Evolutionary conservation across 2,329 filamentous ascomycete species (phyloP), one percentile per base, ranked within the genome.

Genomic region (Scedosporium apiospermum): DNA sequence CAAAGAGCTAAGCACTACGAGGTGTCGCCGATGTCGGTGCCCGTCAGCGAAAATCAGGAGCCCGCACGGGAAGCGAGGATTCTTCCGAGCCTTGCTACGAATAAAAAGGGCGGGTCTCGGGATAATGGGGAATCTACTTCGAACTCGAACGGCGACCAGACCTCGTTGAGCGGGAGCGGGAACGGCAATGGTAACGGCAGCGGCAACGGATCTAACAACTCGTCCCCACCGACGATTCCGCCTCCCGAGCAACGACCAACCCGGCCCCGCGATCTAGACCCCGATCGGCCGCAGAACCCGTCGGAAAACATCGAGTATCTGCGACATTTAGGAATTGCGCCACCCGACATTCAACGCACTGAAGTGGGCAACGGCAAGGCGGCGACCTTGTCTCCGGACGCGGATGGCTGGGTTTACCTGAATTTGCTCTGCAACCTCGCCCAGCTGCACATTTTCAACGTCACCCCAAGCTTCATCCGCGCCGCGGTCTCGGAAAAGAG

Each of bases 361-460:
- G 60, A 74, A 2, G 14, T 49, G 1, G 42, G 16, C 26, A 14
- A 27, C 3, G 27, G 30, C 16, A 53, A 30, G 26, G 30, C 44
- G 23, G 42, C 42, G 7, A 80, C 85, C 60, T 82, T 85, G 10
- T 79, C 82, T 14, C 80, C 86, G 0, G 86, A 88, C 62, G 78
- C 80, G 0, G 86, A 91, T 27, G 89, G 89, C 4, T 95, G 90
- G 90, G 85, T 93, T 0, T 93, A 93, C 68, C 76, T 95, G 6
- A 95, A 95, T 67, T 75, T 96, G 1, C 79, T 96, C 1, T 87
- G 88, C 70, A 92, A 88, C 69, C 82, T 96, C 78, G 91, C 91
- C 0, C 91, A 96, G 73, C 76, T 96, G 18, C 91, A 96, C 68
- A 93, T 92, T 0, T 81, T 95, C 67, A 93, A 91, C 64, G 90